Evolutionary conservation across 2,329 filamentous ascomycete species (phyloP).

Genomic region (Aspergillus cejpii): DNA sequence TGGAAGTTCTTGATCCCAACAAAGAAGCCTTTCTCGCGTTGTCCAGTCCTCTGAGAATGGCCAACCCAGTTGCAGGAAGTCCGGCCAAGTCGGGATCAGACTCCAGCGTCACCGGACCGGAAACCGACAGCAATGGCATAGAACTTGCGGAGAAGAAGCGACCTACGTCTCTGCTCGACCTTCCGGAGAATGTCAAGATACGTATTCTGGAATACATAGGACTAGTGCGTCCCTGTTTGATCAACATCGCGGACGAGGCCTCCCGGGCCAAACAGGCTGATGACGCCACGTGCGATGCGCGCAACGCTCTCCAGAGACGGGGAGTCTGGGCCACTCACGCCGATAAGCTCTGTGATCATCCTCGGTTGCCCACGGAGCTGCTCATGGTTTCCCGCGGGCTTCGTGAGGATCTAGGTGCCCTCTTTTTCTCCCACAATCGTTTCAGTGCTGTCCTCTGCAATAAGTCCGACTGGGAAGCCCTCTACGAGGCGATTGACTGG

Average conservation of each 20-base stretch:
- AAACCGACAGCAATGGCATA: neutral
- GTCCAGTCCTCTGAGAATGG: neutral
- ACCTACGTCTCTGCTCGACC: conserved; percentile 13
- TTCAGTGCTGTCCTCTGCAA: conserved; percentile 14
- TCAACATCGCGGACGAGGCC: conserved; percentile 14
- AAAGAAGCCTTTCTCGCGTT: conserved; percentile 2
- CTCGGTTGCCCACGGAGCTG: conserved; percentile 13
- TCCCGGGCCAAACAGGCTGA: conserved; percentile 4
- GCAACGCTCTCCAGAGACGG: conserved; percentile 4
- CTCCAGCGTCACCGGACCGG: neutral
- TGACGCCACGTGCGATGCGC: neutral
- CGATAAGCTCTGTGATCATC: conserved; percentile 14
- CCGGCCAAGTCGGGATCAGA: neutral
- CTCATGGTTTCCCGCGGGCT: conserved; percentile 12
- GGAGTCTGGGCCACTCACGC: conserved; percentile 7
- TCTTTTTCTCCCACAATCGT: conserved; percentile 15
- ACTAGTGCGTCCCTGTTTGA: conserved; percentile 18
- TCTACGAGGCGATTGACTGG: conserved; percentile 11
- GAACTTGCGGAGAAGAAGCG: neutral
- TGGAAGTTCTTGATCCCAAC: conserved; percentile 2
- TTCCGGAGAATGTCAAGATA: conserved; percentile 16
- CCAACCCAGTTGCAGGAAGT: neutral
- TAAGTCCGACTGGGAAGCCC: conserved; percentile 12
- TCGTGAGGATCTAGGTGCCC: conserved; percentile 12
- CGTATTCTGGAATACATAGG: conserved; percentile 19